A percentile compares a stretch with the other conserved stretches of the same genome.
Evolutionary conservation across 2,329 filamentous ascomycete genomes (phyloP).

Genomic region (Tolypocladium amazonense): DNA sequence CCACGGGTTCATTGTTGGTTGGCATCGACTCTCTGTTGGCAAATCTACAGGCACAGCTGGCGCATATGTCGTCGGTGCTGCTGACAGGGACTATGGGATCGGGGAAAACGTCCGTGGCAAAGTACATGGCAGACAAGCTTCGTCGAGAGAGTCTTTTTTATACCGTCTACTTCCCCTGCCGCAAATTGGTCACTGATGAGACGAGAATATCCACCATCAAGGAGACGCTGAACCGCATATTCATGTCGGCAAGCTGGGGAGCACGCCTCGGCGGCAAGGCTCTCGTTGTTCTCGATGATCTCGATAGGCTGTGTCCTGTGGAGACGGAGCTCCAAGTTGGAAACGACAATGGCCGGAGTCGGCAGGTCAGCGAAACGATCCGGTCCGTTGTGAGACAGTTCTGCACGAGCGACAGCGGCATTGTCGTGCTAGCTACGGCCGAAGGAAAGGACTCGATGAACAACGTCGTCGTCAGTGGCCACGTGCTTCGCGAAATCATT

Average conservation of each 20-base stretch:
- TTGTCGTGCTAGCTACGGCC: conserved; percentile 82
- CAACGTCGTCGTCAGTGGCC: conserved; percentile 79
- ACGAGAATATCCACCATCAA: conserved; percentile 83
- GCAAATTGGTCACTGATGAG: conserved; percentile 82
- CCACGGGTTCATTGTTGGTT: conserved; percentile 54
- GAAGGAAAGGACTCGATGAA: conserved; percentile 90
- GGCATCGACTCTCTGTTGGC: conserved; percentile 72
- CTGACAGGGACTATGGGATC: conserved; percentile 82
- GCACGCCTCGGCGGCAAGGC: conserved; percentile 75
- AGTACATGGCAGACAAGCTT: conserved; percentile 63
- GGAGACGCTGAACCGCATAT: conserved; percentile 72
- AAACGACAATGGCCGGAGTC: conserved; percentile 84
- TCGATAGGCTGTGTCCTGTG: conserved; percentile 84
- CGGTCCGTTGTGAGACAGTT: conserved; percentile 76
- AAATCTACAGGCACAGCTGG: conserved; percentile 64
- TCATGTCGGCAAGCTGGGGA: conserved; percentile 86
- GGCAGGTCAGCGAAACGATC: conserved; percentile 84
- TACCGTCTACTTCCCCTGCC: conserved; percentile 76
- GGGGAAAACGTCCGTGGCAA: conserved; percentile 76
- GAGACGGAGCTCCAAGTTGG: conserved; percentile 93
- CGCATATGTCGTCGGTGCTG: conserved; percentile 79
- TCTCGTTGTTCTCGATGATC: conserved; percentile 80
- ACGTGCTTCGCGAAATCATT: conserved; percentile 86
- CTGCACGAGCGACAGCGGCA: conserved; percentile 66
- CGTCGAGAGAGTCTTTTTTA: conserved; percentile 67